These are phyloP conservation scores for Morella rubra DNA, from an alignment of 306 rosid species.

Conservation along the genomic window DNA sequence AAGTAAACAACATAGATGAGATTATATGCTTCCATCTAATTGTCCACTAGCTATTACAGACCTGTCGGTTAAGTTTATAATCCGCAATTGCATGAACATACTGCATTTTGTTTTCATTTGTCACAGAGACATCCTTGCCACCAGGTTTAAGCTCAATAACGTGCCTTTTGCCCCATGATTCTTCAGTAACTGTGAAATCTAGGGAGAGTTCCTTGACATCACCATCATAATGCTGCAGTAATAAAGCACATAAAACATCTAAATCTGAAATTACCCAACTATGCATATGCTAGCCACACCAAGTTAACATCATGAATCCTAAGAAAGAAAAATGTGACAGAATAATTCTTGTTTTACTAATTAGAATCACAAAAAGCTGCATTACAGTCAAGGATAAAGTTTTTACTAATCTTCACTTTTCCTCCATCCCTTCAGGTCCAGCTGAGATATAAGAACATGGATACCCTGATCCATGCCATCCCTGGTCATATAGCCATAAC, in stretches of 20 bases:
- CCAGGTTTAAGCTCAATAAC: slow-evolving; percentile 85
- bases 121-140: slow-evolving; percentile 82
- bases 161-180: slow-evolving; percentile 75
- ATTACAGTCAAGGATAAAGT: too few relatives aligned
- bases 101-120: slow-evolving; percentile 90
- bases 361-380: background rate
- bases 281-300: background rate
- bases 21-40: background rate
- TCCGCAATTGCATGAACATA: slow-evolving; percentile 96
- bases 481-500: background rate
- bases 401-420: background rate
- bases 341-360: background rate
- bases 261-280: slow-evolving; percentile 23
- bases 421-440: background rate
- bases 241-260: slow-evolving; percentile 34
- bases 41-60: slow-evolving; percentile 26
- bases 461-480: background rate
- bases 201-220: slow-evolving; percentile 78
- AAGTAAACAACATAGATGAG: slow-evolving; percentile 28
- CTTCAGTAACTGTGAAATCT: slow-evolving; percentile 97
- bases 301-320: background rate
- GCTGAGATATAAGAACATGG: background rate
- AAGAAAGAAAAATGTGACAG: background rate
- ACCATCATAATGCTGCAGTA: slow-evolving; percentile 75
- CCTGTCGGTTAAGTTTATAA: slow-evolving; percentile 97